A percentile compares a stretch with the other conserved stretches of the same genome.
Conservation (phyloP, 192 early-diverging fungal species). For the Coemansia sp. region DNA sequence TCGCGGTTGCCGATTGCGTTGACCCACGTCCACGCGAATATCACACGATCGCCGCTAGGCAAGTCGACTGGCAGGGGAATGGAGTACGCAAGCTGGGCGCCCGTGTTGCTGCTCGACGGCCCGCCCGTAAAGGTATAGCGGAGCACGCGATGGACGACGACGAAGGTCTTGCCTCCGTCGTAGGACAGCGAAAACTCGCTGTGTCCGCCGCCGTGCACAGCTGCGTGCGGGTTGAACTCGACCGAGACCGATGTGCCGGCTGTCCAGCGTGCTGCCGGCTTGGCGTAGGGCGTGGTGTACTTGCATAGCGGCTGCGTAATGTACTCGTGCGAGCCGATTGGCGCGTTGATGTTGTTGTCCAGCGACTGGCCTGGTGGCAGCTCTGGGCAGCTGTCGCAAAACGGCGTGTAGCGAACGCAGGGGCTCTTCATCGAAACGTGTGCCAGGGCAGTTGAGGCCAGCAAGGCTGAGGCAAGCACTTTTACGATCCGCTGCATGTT, state of each 20-base stretch:
- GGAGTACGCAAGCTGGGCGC: conserved; percentile 22
- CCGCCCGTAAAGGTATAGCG: conserved; percentile 58
- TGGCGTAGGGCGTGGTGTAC: conserved; percentile 39
- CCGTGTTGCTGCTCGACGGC: conserved; percentile 45
- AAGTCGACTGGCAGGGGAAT: conserved; percentile 59
- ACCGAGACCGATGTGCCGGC: conserved; percentile 57
- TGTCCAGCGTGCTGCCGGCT: conserved; percentile 44
- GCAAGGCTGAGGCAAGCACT: conserved; percentile 2
- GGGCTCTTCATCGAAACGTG: conserved; percentile 43
- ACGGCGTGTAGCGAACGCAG: conserved; percentile 50
- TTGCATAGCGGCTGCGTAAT: conserved; percentile 48
- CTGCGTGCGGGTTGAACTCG: conserved; percentile 51
- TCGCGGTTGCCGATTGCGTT: conserved; percentile 73
- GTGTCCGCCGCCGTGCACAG: conserved; percentile 67
- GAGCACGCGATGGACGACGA: conserved; percentile 63
- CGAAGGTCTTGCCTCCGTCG: conserved; percentile 66
- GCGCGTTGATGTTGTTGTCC: conserved; percentile 49
- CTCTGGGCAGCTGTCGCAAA: conserved; percentile 36
- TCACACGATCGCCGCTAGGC: conserved; percentile 52
- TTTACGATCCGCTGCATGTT: conserved; percentile 12
- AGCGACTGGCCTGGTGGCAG: conserved; percentile 33
- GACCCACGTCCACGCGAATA: conserved; percentile 70
- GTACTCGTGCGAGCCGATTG: conserved; percentile 40
- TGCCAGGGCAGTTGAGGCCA: conserved; percentile 14
- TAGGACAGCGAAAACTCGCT: conserved; percentile 71